phyloP scores from a whole-genome alignment of 768 basidiomycete species.

The Lactarius pseudohatsudake region DNA sequence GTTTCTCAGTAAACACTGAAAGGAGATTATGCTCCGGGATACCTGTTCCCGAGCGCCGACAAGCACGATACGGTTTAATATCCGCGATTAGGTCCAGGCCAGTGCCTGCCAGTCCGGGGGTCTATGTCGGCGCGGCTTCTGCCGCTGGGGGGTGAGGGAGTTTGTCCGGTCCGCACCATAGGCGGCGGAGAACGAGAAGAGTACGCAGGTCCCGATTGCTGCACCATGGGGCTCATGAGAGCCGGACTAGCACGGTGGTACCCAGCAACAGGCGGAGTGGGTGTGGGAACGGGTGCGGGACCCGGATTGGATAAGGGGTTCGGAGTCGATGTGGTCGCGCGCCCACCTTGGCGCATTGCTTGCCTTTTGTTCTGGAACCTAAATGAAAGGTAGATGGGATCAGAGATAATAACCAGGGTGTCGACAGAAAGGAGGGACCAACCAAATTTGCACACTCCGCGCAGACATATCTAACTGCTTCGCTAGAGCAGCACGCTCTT shows the following conservation, averaged over 20 bases:
- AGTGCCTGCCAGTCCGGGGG: constrained; percentile 15
- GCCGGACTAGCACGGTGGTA: constrained; percentile 6
- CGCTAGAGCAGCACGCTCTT: constrained; percentile 76
- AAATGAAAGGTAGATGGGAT: not conserved
- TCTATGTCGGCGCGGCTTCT: constrained; percentile 18
- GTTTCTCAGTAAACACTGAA: constrained; percentile 19
- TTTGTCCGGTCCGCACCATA: constrained; percentile 15
- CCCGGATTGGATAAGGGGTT: not conserved
- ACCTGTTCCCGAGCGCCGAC: constrained; percentile 24
- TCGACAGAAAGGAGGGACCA: constrained; percentile 29
- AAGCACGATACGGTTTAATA: constrained; percentile 24
- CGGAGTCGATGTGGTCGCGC: constrained; percentile 5
- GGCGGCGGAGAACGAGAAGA: constrained; percentile 26
- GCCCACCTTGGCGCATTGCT: constrained; percentile 26
- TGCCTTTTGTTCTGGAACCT: constrained; percentile 30
- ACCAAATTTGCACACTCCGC: constrained; percentile 88
- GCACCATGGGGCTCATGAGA: constrained; percentile 23
- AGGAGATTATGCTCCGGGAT: constrained; percentile 18
- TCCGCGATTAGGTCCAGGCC: constrained; percentile 19
- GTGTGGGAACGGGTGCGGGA: constrained; percentile 2
- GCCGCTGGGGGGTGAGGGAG: constrained; percentile 27
- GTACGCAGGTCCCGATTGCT: constrained; percentile 9
- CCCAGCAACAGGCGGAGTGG: not conserved
- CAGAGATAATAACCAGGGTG: not conserved
- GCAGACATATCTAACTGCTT: constrained; percentile 80